Evolutionary conservation across 2,329 filamentous ascomycete genomes (phyloP), one percentile per base, ranked within the genome.

Genomic region (Penicillium brasilianum): DNA sequence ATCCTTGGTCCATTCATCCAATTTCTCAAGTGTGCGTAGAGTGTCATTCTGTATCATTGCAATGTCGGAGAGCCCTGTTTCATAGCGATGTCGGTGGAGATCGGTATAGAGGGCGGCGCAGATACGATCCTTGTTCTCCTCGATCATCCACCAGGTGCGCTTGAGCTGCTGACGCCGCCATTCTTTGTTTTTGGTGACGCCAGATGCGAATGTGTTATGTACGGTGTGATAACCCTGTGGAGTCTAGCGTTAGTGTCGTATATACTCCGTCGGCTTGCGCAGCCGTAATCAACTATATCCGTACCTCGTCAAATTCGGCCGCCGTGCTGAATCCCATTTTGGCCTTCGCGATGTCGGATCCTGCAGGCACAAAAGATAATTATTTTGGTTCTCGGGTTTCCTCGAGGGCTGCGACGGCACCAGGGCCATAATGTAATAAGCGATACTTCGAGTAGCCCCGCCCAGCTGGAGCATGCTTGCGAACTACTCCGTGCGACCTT

Each of bases 1-100:
- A 36, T 78, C 78, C 16, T 72, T 69, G 1, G 78, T 74, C 78
- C 78, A 82, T 34, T 72, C 59, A 25, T 81, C 77, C 7, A 82
- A 67, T 41, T 78, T 71, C 10, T 73, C 65, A 16, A 83, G 71
- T 7, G 74, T 72, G 7, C 75, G 66, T 2, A 81, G 65, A 22
- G 79, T 66, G 49, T 80, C 80, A 0, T 58, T 64, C 55, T 80
- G 76, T 13, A 76, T 20, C 46, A 55, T 52, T 6, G 39, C 46
- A 20, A 58, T 57, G 22, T 68, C 66, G 1, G 60, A 46, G 14
- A 54, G 49, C 3, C 63, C 61, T 8, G 62, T 61, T 54, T 68
- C 66, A 39, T 66, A 63, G 46, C 58, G 55, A 36, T 66, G 62
- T 30, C 63, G 56, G 20, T 67, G 60, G 4, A 68, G 57, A n/a